A percentile compares a stretch with the other conserved stretches of the same genome.
These are phyloP conservation scores for Alternaria rosae DNA, from an alignment of 2,329 filamentous ascomycete genomes.

Conservation along the genomic window DNA sequence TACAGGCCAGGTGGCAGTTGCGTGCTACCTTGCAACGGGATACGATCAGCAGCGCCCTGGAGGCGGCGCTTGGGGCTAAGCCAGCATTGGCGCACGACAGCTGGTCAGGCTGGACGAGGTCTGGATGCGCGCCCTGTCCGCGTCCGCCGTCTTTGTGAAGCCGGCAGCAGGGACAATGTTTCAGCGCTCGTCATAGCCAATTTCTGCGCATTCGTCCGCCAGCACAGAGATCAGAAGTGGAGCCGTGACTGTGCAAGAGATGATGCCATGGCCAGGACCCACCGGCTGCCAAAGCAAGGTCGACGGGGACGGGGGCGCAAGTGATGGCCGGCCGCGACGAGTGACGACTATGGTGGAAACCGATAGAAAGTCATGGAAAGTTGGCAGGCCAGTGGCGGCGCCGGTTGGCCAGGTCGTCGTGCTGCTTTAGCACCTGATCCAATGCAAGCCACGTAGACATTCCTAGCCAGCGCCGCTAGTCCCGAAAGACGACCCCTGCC, in stretches of 20 bases:
- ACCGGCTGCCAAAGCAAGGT: conserved; percentile 1
- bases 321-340: neutral
- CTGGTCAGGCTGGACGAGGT: conserved; percentile 9
- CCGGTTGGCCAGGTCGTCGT: conserved; percentile 14
- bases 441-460: conserved; percentile 19
- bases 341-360: conserved; percentile 13
- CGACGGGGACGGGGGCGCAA: neutral
- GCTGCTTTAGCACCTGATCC: conserved; percentile 21
- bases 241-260: neutral
- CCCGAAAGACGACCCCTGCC: conserved; percentile 9
- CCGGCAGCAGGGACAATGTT: conserved; percentile 36
- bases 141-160: conserved; percentile 22
- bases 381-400: conserved; percentile 21
- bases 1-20: conserved; percentile 36
- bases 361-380: conserved; percentile 20
- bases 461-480: neutral
- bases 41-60: conserved; percentile 19
- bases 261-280: neutral
- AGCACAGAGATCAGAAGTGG: neutral
- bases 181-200: conserved; percentile 21
- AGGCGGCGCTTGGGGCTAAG: conserved; percentile 26
- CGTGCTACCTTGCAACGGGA: conserved; percentile 13
- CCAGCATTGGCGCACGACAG: conserved; percentile 30
- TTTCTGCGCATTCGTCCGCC: conserved; percentile 2
- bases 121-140: conserved; percentile 10